phyloP scores from a whole-genome alignment of 345 rosid genomes.

The Eucalyptus regnans region DNA sequence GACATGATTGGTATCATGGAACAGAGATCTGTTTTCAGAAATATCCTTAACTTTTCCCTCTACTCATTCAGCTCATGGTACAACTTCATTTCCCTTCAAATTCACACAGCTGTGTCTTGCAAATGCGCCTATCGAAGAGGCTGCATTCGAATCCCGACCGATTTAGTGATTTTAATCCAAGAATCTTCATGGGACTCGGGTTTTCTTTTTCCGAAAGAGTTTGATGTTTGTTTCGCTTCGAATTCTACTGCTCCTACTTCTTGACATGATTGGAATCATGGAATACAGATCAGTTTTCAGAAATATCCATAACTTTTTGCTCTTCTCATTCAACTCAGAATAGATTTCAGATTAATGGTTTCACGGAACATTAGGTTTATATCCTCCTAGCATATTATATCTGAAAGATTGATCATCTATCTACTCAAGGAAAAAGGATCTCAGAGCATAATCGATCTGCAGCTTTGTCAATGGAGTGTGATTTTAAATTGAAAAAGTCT shows the following conservation, averaged over 20 bases:
- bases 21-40: neutral
- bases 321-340: neutral
- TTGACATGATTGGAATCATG: neutral
- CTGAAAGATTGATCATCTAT: neutral
- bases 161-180: neutral
- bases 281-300: neutral
- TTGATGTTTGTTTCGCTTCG: neutral
- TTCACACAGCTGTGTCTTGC: neutral
- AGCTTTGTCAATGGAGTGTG: neutral
- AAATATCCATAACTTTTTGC: neutral
- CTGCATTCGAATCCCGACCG: neutral
- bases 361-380: neutral
- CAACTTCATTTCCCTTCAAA: neutral
- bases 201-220: neutral
- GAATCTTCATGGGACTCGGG: neutral
- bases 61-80: neutral
- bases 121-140: neutral
- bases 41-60: neutral
- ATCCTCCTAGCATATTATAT: neutral
- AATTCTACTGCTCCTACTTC: neutral
- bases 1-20: neutral
- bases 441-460: neutral
- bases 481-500: neutral
- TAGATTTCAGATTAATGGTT: neutral
- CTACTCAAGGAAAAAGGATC: neutral